Evolutionary conservation across 225 moss, liverwort and hornwort species (phyloP), one percentile per base, ranked within the genome.

Genomic region (Thuidium tamariscinum): DNA sequence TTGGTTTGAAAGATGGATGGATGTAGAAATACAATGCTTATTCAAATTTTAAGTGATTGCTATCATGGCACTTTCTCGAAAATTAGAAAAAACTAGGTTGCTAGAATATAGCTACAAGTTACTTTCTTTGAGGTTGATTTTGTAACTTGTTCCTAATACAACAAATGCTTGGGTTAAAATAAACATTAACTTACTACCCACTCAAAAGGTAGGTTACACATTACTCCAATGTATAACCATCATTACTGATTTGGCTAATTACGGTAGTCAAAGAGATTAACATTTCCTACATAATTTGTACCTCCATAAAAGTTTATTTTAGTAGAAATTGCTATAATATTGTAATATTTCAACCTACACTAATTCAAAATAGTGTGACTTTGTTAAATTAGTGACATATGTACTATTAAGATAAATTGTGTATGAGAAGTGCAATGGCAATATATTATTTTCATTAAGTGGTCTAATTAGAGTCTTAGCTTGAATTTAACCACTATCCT

Each of bases 371-470:
- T 46, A 30, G 27, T 46, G 0, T 72, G 17, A 29, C 1, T 46
- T 0, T 17, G 0, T 0, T 10, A 72, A 72, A 72, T 30, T 18
- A 10, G 30, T 30, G 4, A 11, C 5, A 29, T 1, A 3, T 1
- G 1, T 0, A 17, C 9, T 29, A 3, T 10, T 17, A 17, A 1
- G 29, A 71, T 10, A 17, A 71, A 29, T 29, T 17, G 3, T 46
- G 1, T 16, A 29, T 2, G 4, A 2, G 0, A 44, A 71, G 1
- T 44, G 3, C 0, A 44, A 44, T 29, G 0, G 2, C 29, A 46
- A 7, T 72, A 6, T 46, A 46, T 1, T n/a, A n/a, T n/a, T n/a
- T 72, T 44, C 6, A 18, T 2, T 17, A 46, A 46, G 3, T 6
- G 0, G 18, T 2, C 48, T 49, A 73, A 7, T 6, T 49, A 32